Evolutionary conservation across 1,284 basidiomycete genomes (phyloP).

Genomic region (Athelia psychrophila): DNA sequence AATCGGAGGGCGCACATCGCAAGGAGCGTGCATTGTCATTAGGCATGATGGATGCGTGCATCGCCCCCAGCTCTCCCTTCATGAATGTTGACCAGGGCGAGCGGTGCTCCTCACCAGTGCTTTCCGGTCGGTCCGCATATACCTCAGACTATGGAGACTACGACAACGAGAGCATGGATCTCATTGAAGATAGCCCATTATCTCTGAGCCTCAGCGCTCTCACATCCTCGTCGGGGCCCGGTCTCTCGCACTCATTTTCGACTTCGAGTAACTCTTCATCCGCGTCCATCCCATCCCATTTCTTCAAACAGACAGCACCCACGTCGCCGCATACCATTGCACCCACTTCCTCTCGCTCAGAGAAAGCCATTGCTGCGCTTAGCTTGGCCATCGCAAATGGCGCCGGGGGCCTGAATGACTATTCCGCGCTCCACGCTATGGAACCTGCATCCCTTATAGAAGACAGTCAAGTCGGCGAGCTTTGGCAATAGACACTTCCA

Average conservation of each 20-base stretch:
- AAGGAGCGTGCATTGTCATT: slow-evolving; percentile 43
- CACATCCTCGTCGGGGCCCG: slow-evolving; percentile 14
- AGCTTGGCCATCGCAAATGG: slow-evolving; percentile 65
- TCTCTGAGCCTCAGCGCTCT: slow-evolving; percentile 9
- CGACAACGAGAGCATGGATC: slow-evolving; percentile 8
- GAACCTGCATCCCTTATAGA: slow-evolving; percentile 38
- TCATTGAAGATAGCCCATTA: slow-evolving; percentile 14
- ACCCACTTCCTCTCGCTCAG: slow-evolving; percentile 38
- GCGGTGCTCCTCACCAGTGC: slow-evolving; percentile 27
- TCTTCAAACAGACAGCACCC: slow-evolving; percentile 16
- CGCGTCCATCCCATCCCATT: slow-evolving; percentile 21
- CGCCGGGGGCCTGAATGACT: slow-evolving; percentile 65
- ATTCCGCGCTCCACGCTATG: slow-evolving; percentile 46
- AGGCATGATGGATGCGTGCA: slow-evolving; percentile 33
- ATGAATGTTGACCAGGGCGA: slow-evolving; percentile 15
- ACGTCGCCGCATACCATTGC: slow-evolving; percentile 12
- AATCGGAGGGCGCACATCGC: slow-evolving; percentile 14
- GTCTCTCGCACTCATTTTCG: slow-evolving; percentile 22
- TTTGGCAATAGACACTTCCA: slow-evolving; percentile 47
- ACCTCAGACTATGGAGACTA: slow-evolving; percentile 24
- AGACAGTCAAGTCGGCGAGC: slow-evolving; percentile 51
- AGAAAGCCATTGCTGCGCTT: slow-evolving; percentile 62
- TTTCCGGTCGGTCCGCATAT: slow-evolving; percentile 22
- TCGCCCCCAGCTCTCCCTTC: slow-evolving; percentile 8
- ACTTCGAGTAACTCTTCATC: slow-evolving; percentile 36